Evolutionary conservation across 139 green algal species (phyloP), one percentile per base, ranked within the genome.

Genomic region (Ettlia oleoabundans): DNA sequence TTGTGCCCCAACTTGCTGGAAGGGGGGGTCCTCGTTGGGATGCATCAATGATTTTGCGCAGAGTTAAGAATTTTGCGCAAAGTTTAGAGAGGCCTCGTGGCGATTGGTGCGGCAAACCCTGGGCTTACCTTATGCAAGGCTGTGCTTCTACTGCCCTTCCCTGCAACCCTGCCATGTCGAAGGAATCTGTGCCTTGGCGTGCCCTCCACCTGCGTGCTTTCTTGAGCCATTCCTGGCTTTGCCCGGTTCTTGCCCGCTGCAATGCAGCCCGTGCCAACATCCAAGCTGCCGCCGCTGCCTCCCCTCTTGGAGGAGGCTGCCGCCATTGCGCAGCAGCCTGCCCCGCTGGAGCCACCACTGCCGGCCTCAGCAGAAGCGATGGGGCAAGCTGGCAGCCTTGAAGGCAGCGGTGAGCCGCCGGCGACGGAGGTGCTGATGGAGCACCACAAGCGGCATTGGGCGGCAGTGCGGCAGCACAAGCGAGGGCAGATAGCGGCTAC

Each of bases 371-470:
- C 61, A 37, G 51, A 66, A 2, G 66, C 40, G 3, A 68, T 21
- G 24, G 47, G 37, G 32, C 33, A 58, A 28, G 10, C 52, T n/a
- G 67, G 67, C 18, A 42, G 41, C n/a, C 51, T 51, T 21, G 43
- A 35, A 40, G 10, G 78, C 52, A 28, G 66, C 38, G 30, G 22
- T 1, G 26, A 47, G 9, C 35, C 24, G 1, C 62, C 69, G 30
- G 52, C 51, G 4, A 9, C 65, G 28, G 21, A 52, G 1, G 66
- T 24, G 13, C 41, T 85, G 19, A 38, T 85, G 68, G 15, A 79
- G 80, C 69, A 80, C 33, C 80, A 85, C 70, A 64, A 74, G 66
- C 55, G 75, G 69, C 80, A 85, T 61, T 85, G 80, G 80, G 30
- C 41, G 7, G 72, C 80, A 42, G 80, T 85, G 58, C 80, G 69